Evolutionary conservation across 805 yeast genomes (phyloP).

Genomic region (Barnettozyma salicaria): DNA sequence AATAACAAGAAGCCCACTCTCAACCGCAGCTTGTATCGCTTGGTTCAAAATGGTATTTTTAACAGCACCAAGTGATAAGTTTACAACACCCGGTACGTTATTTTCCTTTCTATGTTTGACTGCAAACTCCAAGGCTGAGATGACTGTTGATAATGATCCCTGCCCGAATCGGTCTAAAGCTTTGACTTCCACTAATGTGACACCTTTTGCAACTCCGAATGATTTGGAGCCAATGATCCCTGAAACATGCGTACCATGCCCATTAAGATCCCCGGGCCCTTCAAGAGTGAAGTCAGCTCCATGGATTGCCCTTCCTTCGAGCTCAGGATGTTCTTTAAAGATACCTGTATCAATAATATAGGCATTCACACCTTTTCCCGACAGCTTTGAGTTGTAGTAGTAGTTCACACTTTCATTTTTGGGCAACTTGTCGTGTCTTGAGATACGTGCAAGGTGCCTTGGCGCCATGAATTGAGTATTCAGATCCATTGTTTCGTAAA

Average conservation of each 20-base stretch:
- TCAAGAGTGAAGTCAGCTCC: conserved; percentile 59
- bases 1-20: conserved; percentile 64
- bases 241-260: conserved; percentile 94
- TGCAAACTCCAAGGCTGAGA: conserved; percentile 62
- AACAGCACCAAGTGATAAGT: conserved; percentile 74
- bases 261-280: conserved; percentile 61
- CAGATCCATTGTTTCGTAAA: conserved; percentile 6
- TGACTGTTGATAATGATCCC: conserved; percentile 61
- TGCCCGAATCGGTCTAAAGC: conserved; percentile 63
- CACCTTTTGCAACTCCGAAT: conserved; percentile 79
- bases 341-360: conserved; percentile 86
- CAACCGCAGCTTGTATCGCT: conserved; percentile 71
- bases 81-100: conserved; percentile 54
- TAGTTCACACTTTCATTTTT: conserved; percentile 33
- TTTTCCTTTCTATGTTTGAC: conserved; percentile 46
- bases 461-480: conserved; percentile 45
- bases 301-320: conserved; percentile 52
- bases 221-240: conserved; percentile 77
- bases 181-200: conserved; percentile 64
- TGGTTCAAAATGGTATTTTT: conserved; percentile 60
- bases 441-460: conserved; percentile 59
- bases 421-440: conserved; percentile 40
- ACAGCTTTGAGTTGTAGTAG: conserved; percentile 38
- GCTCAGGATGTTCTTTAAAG: conserved; percentile 50
- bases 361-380: conserved; percentile 60